These are phyloP conservation scores for Saccharomycopsis guyanensis DNA, from an alignment of 805 yeast genomes.

Conservation along the genomic window DNA sequence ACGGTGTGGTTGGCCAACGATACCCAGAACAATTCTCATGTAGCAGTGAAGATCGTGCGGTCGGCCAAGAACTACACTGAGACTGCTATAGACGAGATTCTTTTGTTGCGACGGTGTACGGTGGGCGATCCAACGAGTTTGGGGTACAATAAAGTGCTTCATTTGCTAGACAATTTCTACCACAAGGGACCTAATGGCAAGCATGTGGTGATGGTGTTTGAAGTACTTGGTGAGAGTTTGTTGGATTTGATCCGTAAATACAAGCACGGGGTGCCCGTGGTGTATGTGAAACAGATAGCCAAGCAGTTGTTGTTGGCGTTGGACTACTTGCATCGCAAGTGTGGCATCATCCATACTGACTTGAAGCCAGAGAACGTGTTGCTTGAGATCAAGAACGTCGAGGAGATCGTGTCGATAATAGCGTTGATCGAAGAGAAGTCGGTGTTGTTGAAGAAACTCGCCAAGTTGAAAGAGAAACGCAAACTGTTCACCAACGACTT, in stretches of 20 bases:
- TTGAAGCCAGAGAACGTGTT: conserved; percentile 68
- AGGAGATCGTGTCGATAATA: conserved; percentile 35
- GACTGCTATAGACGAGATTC: conserved; percentile 60
- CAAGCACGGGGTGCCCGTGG: conserved; percentile 43
- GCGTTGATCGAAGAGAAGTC: conserved; percentile 29
- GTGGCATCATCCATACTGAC: conserved; percentile 69
- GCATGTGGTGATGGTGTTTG: conserved; percentile 62
- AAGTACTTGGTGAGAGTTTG: conserved; percentile 55
- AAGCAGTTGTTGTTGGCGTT: conserved; percentile 48
- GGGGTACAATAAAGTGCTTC: conserved; percentile 46
- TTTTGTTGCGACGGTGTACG: conserved; percentile 34
- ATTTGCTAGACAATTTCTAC: conserved; percentile 46
- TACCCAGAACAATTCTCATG: conserved; percentile 33
- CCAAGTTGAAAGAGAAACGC: conserved; percentile 21
- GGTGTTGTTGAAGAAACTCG: conserved; percentile 19
- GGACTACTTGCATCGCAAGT: conserved; percentile 50
- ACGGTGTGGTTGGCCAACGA: conserved; percentile 62
- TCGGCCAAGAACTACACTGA: conserved; percentile 46
- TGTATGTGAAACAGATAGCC: conserved; percentile 47
- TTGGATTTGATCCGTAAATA: conserved; percentile 43
- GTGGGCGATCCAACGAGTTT: conserved; percentile 25
- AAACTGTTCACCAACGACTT: not conserved
- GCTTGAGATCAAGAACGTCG: conserved; percentile 47
- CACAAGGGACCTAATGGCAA: conserved; percentile 56
- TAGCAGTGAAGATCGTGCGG: conserved; percentile 56